Evolutionary conservation across 257 asterid genomes (phyloP), one percentile per base, ranked within the genome.

Genomic region (Solanum pimpinellifolium): DNA sequence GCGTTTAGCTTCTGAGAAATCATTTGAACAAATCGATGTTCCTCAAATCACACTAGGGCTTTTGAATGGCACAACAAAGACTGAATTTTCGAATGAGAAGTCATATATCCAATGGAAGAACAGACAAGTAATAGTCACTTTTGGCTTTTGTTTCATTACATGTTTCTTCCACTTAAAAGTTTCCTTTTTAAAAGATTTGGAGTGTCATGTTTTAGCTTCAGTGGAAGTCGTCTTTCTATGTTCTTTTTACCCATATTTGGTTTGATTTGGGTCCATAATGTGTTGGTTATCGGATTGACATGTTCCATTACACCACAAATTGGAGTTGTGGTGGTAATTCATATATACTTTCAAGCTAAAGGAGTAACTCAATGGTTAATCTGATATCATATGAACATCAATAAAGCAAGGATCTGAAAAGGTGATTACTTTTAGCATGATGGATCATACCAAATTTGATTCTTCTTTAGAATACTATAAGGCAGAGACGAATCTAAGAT

Each of bases 31-130:
- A 76, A 90, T 94, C 85, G 97, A 94, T 91, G 89, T 94, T 91
- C 98, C 98, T 76, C 98, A 95, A 89, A 84, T 95, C 84, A 88
- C 95, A 13, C 83, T 97, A 93, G 98, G 91, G 60, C 94, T 97
- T 86, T 90, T 95, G 91, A 94, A 95, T 90, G 97, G 98, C 69
- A 87, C 94, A 88, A 89, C 86, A 83, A 94, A 91, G 88, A 93
- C 98, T 86, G 99, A 95, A 89, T 96, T 97, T 86, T 91, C 92
- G 72, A 94, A 91, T 84, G 96, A 92, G 86, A 95, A 95, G 88
- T 88, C 94, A 14, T 95, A 94, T 91, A 91, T 89, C 86, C 92
- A 95, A 69, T 97, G 99, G 99, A 93, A 92, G 91, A 91, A 84
- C 88, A 93, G 99, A 95, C 98, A 94, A 81, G 99, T 97, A 95